Percentiles rank a stretch among this genome's conserved stretches.
Conservation (phyloP, 164 flowering plant species). For the Umbilicus rupestris region DNA sequence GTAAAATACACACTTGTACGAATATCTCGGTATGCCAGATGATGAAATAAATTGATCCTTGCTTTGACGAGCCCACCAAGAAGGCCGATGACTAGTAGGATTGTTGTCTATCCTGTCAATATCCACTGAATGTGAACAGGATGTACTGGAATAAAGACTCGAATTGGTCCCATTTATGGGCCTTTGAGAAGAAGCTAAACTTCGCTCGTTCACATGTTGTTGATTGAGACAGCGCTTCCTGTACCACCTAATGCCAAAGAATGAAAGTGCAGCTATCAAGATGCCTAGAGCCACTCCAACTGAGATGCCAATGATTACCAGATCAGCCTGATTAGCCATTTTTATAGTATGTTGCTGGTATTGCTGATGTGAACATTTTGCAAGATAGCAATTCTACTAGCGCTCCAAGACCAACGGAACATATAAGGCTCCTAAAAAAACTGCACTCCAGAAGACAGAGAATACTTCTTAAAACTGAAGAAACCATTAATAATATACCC, state of each 20-base stretch:
- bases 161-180: constrained; percentile 52
- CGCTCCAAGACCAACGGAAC: not conserved
- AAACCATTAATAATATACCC: too few species aligned
- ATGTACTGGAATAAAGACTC: constrained; percentile 58
- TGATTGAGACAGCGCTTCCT: constrained; percentile 36
- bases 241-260: constrained; percentile 55
- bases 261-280: constrained; percentile 48
- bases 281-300: constrained; percentile 73
- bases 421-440: not conserved
- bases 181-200: constrained; percentile 50
- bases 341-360: constrained; percentile 20
- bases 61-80: constrained; percentile 54
- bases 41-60: constrained; percentile 52
- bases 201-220: constrained; percentile 28
- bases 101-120: constrained; percentile 17
- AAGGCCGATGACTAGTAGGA: constrained; percentile 25
- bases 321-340: constrained; percentile 48
- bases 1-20: constrained; percentile 53
- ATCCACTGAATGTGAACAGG: constrained; percentile 38
- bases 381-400: constrained; percentile 13
- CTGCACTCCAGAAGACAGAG: not conserved
- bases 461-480: too few species aligned
- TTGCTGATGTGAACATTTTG: constrained; percentile 44
- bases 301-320: constrained; percentile 61
- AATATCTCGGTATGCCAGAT: constrained; percentile 71